A percentile compares a stretch with the other conserved stretches of the same genome.
phyloP scores from a whole-genome alignment of 352 stramenopile species.

The Globisporangium cylindrosporum region DNA sequence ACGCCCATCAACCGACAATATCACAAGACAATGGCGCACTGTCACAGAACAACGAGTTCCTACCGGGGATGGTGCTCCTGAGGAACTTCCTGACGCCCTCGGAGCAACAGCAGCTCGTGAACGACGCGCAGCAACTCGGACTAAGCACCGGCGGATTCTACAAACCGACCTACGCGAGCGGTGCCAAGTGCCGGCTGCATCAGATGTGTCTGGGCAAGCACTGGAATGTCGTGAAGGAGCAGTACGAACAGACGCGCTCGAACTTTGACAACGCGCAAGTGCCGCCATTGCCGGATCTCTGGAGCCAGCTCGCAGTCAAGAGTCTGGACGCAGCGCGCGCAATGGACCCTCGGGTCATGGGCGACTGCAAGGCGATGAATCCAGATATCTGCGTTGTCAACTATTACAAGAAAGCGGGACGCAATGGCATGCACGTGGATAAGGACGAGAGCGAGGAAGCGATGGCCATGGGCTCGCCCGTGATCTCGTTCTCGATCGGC shows the following conservation, averaged over 20 bases:
- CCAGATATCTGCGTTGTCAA: constrained; percentile 74
- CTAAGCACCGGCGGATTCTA: constrained; percentile 51
- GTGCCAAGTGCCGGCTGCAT: constrained; percentile 67
- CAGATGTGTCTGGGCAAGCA: constrained; percentile 71
- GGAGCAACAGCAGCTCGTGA: constrained; percentile 58
- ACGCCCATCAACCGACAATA: neutral
- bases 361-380: constrained; percentile 36
- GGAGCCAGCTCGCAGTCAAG: constrained; percentile 31
- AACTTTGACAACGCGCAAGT: constrained; percentile 48
- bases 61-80: constrained; percentile 66
- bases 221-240: constrained; percentile 71
- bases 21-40: neutral
- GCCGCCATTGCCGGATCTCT: constrained; percentile 30
- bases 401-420: constrained; percentile 72
- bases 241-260: constrained; percentile 55
- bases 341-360: constrained; percentile 44
- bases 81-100: constrained; percentile 44
- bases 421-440: constrained; percentile 75
- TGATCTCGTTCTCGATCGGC: constrained; percentile 72
- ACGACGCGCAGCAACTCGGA: constrained; percentile 47
- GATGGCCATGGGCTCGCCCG: constrained; percentile 58
- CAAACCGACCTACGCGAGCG: constrained; percentile 65
- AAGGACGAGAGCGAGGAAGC: constrained; percentile 64
- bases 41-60: constrained; percentile 22
- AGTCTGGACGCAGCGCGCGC: constrained; percentile 35